Conservation (phyloP, 2,329 filamentous ascomycete species). For the Phoma sp. region DNA sequence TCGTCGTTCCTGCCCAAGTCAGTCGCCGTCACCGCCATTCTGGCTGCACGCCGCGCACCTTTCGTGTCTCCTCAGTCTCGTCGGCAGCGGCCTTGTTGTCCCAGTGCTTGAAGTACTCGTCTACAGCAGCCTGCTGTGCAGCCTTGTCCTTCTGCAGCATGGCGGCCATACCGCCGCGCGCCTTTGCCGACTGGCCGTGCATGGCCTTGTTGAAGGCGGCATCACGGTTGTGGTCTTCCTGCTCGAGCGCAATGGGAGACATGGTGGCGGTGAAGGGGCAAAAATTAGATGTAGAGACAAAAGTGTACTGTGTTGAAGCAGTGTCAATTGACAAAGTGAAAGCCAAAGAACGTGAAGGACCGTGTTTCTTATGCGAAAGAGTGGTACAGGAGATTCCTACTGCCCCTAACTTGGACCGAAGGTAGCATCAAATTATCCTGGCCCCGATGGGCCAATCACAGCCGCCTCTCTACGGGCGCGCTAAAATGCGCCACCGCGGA, state of each 20-base stretch:
- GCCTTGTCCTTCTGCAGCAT: slow-evolving; percentile 84
- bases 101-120: slow-evolving; percentile 97
- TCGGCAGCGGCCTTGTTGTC: slow-evolving; percentile 80
- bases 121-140: slow-evolving; percentile 81
- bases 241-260: slow-evolving; percentile 70
- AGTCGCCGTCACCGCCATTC: slow-evolving; percentile 19
- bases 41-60: slow-evolving; percentile 59
- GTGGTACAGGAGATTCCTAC: slow-evolving; percentile 38
- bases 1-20: slow-evolving; percentile 69
- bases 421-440: slow-evolving; percentile 14
- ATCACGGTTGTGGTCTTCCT: slow-evolving; percentile 84
- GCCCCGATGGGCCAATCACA: slow-evolving; percentile 6
- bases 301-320: slow-evolving; percentile 19
- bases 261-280: slow-evolving; percentile 51
- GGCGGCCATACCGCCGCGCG: slow-evolving; percentile 76
- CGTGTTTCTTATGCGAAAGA: slow-evolving; percentile 30
- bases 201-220: slow-evolving; percentile 88
- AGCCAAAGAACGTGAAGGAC: slow-evolving; percentile 23
- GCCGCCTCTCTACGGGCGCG: slow-evolving; percentile 8
- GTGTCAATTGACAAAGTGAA: slow-evolving; percentile 26
- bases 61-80: slow-evolving; percentile 84
- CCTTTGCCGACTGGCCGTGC: slow-evolving; percentile 77
- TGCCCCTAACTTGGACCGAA: slow-evolving; percentile 18
- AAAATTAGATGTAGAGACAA: slow-evolving; percentile 9
- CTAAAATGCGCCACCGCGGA: slow-evolving; percentile 16